Conservation (phyloP, 371 early-diverging fungal species). For the Amoeboradix gromovi region DNA sequence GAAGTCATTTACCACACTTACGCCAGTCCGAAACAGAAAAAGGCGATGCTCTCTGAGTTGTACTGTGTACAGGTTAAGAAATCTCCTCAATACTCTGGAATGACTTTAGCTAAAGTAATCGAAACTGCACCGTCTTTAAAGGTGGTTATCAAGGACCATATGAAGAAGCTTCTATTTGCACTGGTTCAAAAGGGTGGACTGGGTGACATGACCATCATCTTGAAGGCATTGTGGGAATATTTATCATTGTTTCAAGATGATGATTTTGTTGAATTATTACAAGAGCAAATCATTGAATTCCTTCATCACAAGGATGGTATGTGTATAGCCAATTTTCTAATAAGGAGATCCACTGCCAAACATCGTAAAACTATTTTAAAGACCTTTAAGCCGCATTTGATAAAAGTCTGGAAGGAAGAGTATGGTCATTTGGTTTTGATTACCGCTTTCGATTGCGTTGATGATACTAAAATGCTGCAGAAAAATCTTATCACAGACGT, state of each 20-base stretch:
- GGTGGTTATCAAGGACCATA: constrained; percentile 33
- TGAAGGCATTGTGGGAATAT: constrained; percentile 56
- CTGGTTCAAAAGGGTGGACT: constrained; percentile 48
- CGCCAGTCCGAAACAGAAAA: neutral
- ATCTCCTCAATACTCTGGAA: neutral
- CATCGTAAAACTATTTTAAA: constrained; percentile 68
- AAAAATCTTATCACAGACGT: constrained; percentile 31
- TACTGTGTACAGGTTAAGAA: neutral
- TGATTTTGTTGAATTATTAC: constrained; percentile 26
- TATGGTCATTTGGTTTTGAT: constrained; percentile 60
- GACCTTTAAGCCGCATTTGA: constrained; percentile 45
- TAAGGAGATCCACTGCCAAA: constrained; percentile 37
- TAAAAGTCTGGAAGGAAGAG: constrained; percentile 55
- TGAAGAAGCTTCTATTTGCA: constrained; percentile 31
- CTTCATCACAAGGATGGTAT: constrained; percentile 72
- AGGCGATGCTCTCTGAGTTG: neutral
- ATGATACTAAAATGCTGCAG: constrained; percentile 63
- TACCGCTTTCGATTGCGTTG: constrained; percentile 50
- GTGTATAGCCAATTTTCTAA: constrained; percentile 42
- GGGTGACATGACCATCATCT: constrained; percentile 38
- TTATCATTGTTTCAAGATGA: constrained; percentile 18
- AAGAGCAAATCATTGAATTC: constrained; percentile 51
- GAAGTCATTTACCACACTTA: neutral
- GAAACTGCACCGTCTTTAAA: constrained; percentile 21
- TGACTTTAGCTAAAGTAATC: neutral